Base-by-base conservation (phyloP, 768 basidiomycete species). In the Roridomyces roridus region DNA sequence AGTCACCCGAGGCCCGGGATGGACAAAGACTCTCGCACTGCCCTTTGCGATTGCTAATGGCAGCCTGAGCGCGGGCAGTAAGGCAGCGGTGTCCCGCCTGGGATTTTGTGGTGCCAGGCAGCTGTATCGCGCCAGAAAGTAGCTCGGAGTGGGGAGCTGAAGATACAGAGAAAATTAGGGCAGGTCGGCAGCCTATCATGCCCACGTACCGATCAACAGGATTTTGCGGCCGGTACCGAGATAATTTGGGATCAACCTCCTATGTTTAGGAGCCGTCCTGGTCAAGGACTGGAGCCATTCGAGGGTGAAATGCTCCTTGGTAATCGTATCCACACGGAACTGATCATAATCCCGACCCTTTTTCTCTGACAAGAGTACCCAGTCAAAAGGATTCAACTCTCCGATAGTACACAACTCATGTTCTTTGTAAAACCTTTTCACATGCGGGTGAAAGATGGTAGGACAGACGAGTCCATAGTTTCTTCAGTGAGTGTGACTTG, bases 391-490 rank as follows among this genome's bases (percentile, higher is more conserved):
- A 14, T 7, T 46, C 26, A 23, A n/a, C n/a, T n/a, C n/a, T n/a
- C n/a, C n/a, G n/a, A n/a, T n/a, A n/a, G n/a, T n/a, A n/a, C n/a
- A n/a, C n/a, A n/a, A n/a, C n/a, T n/a, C n/a, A n/a, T n/a, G n/a
- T n/a, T 42, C 45, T 25, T 51, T 50, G 24, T 50, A 58, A 18
- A 58, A 58, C 5, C 34, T 43, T 47, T 34, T 46, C 29, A 58
- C n/a, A 46, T 39, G 12, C 25, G 17, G 8, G 51, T 46, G 18
- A 58, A 42, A 20, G 36, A 35, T 6, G 41, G 9, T 35, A 42
- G 39, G 18, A 47, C 57, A 12, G 18, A n/a, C n/a, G n/a, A n/a
- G n/a, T n/a, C n/a, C n/a, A n/a, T n/a, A 17, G 37, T 45, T 45
- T 28, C 42, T 20, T n/a, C 57, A 50, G 57, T 49, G 2, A 58